Evolutionary conservation across 495 filamentous ascomycete genomes (phyloP).

Genomic region (Achaetomiella virescens): DNA sequence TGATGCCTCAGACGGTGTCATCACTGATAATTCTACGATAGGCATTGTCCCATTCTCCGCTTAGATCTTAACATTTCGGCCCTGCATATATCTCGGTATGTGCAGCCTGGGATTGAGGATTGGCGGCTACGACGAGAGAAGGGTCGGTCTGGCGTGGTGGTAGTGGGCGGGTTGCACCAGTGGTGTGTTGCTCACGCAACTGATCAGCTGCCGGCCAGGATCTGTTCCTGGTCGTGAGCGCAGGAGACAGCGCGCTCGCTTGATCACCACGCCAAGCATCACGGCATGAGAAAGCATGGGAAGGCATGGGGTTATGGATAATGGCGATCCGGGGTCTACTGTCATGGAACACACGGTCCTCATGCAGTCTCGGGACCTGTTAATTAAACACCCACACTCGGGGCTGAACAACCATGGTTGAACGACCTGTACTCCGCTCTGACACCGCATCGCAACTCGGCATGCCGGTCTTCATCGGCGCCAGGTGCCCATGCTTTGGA

Average conservation of each 20-base stretch:
- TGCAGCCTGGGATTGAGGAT: background rate
- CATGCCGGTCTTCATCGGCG: too few species aligned
- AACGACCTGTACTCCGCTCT: too few species aligned
- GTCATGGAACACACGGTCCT: background rate
- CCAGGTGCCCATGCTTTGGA: too few species aligned
- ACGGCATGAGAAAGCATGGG: background rate
- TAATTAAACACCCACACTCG: background rate
- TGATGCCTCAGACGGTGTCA: too few species aligned
- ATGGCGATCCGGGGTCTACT: background rate
- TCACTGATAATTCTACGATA: too few species aligned
- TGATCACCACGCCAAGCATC: background rate
- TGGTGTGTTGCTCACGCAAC: slow-evolving; percentile 7
- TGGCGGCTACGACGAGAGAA: background rate
- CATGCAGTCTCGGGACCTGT: slow-evolving; percentile 4
- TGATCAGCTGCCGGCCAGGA: slow-evolving; percentile 14
- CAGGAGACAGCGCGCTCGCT: background rate
- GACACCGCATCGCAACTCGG: too few species aligned
- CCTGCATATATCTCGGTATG: background rate
- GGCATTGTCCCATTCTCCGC: too few species aligned
- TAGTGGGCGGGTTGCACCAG: slow-evolving; percentile 1
- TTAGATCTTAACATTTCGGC: background rate
- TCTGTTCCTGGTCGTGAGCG: background rate
- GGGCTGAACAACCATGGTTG: background rate
- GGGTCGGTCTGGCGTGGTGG: background rate
- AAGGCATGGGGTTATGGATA: background rate